Evolutionary conservation across 2,329 filamentous ascomycete species (phyloP).

Genomic region (Aureobasidium sp.): DNA sequence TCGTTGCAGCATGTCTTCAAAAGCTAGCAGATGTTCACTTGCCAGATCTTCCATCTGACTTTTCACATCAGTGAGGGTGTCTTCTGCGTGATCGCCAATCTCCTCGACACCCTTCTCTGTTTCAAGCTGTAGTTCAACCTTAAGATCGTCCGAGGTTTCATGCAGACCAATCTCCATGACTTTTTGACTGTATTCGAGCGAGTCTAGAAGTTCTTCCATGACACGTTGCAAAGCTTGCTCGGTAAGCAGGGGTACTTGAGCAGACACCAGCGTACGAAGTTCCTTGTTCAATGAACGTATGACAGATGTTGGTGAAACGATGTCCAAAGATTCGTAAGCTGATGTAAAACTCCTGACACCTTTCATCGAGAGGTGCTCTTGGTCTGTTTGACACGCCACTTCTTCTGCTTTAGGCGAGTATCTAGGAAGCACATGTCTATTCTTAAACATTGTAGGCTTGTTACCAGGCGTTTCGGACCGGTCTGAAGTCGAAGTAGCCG

Average conservation of each 20-base stretch:
- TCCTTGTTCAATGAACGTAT: neutral
- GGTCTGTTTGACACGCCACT: neutral
- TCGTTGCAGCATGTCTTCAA: neutral
- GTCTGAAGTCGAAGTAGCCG: neutral
- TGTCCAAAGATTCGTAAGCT: neutral
- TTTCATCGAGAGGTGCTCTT: neutral
- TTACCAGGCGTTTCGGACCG: neutral
- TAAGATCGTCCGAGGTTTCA: neutral
- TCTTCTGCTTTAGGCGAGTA: neutral
- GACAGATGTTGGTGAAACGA: neutral
- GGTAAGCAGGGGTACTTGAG: neutral
- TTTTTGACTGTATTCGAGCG: neutral
- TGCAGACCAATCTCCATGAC: neutral
- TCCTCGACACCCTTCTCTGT: neutral
- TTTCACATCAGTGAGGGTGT: neutral
- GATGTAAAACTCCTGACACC: neutral
- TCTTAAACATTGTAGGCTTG: neutral
- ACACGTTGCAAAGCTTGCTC: neutral
- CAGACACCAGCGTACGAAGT: neutral
- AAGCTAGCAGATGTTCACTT: neutral
- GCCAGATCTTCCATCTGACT: neutral
- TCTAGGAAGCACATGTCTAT: too few relatives aligned
- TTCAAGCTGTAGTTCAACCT: neutral
- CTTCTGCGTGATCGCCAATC: neutral
- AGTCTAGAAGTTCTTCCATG: neutral